Percentiles rank a stretch among this genome's conserved stretches.
These are phyloP conservation scores for Gleditsia sinensis DNA, from an alignment of 306 rosid genomes.

Conservation along the genomic window DNA sequence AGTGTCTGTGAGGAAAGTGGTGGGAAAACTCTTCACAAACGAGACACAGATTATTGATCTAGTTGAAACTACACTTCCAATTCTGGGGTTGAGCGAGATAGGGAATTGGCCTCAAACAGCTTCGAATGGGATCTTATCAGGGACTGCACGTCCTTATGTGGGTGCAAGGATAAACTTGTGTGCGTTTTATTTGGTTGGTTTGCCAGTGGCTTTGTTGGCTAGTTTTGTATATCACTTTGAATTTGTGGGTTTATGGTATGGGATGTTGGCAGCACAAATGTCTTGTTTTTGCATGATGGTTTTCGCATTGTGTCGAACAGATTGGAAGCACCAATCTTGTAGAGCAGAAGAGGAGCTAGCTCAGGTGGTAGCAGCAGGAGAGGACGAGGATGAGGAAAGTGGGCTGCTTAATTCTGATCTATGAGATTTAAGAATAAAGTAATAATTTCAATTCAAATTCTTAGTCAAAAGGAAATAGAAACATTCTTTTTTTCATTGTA, in stretches of 20 bases:
- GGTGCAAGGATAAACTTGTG: slow-evolving; percentile 84
- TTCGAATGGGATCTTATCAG: slow-evolving; percentile 75
- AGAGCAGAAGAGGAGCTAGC: slow-evolving; percentile 63
- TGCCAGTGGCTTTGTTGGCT: slow-evolving; percentile 64
- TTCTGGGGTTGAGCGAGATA: slow-evolving; percentile 80
- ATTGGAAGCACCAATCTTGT: slow-evolving; percentile 70
- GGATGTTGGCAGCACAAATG: slow-evolving; percentile 76
- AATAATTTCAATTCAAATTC: too few species aligned
- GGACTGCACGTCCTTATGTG: slow-evolving; percentile 72
- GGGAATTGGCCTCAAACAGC: slow-evolving; percentile 85
- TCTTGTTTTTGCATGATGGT: slow-evolving; percentile 79
- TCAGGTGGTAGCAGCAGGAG: slow-evolving; percentile 9
- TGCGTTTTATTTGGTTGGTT: slow-evolving; percentile 78
- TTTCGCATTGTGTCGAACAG: slow-evolving; percentile 59
- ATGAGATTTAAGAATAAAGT: too few species aligned
- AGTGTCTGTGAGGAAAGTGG: slow-evolving; percentile 45
- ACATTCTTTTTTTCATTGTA: too few species aligned
- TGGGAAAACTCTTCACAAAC: slow-evolving; percentile 71
- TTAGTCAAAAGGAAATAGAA: too few species aligned
- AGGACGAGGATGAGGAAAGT: slow-evolving; percentile 54
- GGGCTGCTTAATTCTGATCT: slow-evolving; percentile 45
- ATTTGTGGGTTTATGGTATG: slow-evolving; percentile 79
- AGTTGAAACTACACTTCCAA: slow-evolving; percentile 60
- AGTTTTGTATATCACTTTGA: slow-evolving; percentile 55
- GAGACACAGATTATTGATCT: slow-evolving; percentile 66